A percentile compares a stretch with the other conserved stretches of the same genome.
Conservation (phyloP, 768 basidiomycete genomes). For the Dendrothele bispora region DNA sequence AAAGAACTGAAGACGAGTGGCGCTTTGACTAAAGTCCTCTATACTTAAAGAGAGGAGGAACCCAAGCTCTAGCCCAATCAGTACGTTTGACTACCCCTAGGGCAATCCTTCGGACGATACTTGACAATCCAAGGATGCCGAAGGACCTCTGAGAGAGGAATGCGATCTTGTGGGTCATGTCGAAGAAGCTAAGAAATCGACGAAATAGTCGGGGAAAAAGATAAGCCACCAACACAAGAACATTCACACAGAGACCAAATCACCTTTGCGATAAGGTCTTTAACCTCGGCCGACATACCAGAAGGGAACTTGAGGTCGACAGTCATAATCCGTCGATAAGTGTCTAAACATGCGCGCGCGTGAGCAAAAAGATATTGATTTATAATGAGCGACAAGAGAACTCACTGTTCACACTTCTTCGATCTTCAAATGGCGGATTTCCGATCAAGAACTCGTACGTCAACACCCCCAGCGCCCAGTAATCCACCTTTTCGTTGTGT, state of each 20-base stretch:
- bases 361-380: not conserved
- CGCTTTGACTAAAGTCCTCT: too few species aligned
- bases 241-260: too few species aligned
- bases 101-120: conserved; percentile 49
- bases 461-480: conserved; percentile 97
- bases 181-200: conserved; percentile 80
- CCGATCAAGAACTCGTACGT: conserved; percentile 94
- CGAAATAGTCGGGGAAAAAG: not conserved
- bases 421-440: conserved; percentile 80
- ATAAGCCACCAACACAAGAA: too few species aligned
- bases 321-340: conserved; percentile 84
- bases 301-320: conserved; percentile 78
- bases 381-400: conserved; percentile 5
- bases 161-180: conserved; percentile 74
- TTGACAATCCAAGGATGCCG: conserved; percentile 86
- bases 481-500: conserved; percentile 87
- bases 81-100: conserved; percentile 4
- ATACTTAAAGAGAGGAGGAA: too few species aligned
- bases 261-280: conserved; percentile 64
- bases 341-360: conserved; percentile 48
- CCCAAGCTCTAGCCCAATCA: too few species aligned
- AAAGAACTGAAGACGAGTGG: too few species aligned
- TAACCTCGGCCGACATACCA: conserved; percentile 60
- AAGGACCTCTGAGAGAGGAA: conserved; percentile 73
- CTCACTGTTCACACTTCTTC: conserved; percentile 73